Percentiles rank a stretch among this genome's conserved stretches.
phyloP scores from a whole-genome alignment of 352 stramenopile species.

The Pseudoperonospora humuli region DNA sequence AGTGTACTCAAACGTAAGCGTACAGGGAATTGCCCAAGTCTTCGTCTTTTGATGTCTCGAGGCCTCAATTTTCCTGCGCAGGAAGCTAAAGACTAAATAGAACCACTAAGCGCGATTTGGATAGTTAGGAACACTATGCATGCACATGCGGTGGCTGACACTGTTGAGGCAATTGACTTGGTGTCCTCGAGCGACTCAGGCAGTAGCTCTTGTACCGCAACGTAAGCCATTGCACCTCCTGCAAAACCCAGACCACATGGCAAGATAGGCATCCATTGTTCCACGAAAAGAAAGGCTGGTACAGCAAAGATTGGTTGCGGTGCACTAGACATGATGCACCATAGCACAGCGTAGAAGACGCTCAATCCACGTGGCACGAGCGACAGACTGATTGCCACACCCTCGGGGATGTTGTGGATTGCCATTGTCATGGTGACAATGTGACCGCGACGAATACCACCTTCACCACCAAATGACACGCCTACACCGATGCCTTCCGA shows the following conservation, averaged over 20 bases:
- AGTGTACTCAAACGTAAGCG: no score
- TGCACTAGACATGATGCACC: constrained; percentile 88
- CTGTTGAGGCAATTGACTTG: constrained; percentile 61
- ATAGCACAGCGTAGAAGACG: constrained; percentile 77
- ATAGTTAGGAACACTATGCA: constrained; percentile 83
- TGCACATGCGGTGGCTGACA: constrained; percentile 56
- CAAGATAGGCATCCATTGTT: constrained; percentile 91
- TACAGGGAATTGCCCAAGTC: no score
- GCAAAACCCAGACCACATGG: constrained; percentile 95
- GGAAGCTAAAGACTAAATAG: no score
- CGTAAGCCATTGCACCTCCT: constrained; percentile 95
- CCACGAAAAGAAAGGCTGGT: constrained; percentile 89
- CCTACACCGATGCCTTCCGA: constrained; percentile 96
- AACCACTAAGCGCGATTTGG: constrained; percentile 66
- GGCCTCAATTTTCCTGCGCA: no score
- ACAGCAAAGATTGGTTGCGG: constrained; percentile 97
- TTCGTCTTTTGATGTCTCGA: no score
- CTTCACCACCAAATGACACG: constrained; percentile 93
- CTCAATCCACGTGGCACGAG: constrained; percentile 91
- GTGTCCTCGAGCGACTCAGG: constrained; percentile 82
- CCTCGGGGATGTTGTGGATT: constrained; percentile 98
- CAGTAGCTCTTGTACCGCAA: constrained; percentile 85
- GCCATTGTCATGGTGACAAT: constrained; percentile 97
- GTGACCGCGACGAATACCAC: constrained; percentile 89
- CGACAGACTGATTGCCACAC: constrained; percentile 92